Conservation (phyloP, 495 filamentous ascomycete genomes). For the Daldinia caldariorum region DNA sequence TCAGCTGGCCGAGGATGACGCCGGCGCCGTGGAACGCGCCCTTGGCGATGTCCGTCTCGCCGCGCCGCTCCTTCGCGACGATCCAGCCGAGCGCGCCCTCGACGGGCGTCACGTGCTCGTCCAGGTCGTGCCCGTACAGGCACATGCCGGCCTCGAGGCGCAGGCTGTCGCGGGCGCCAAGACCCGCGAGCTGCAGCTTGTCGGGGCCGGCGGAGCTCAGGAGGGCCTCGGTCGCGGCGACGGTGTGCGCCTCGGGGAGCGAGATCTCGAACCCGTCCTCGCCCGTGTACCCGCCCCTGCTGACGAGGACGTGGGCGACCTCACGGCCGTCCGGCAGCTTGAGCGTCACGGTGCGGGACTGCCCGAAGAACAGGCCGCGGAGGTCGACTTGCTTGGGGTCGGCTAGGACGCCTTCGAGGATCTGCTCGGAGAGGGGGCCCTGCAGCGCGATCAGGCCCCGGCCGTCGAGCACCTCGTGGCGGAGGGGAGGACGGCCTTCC, state of each 20-base stretch:
- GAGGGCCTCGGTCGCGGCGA: constrained; percentile 67
- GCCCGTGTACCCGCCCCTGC: constrained; percentile 92
- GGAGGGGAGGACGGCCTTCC: constrained; percentile 49
- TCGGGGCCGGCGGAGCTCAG: constrained; percentile 69
- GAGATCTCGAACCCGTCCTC: constrained; percentile 99
- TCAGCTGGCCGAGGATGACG: constrained; percentile 75
- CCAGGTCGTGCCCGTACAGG: constrained; percentile 96
- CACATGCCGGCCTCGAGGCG: constrained; percentile 97
- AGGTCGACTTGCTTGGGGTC: constrained; percentile 65
- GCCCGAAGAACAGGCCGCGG: constrained; percentile 80
- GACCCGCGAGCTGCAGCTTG: constrained; percentile 78
- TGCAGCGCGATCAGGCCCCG: constrained; percentile 88
- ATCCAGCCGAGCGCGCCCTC: constrained; percentile 87
- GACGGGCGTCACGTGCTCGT: constrained; percentile 87
- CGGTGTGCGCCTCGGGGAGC: constrained; percentile 69
- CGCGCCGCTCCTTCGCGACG: constrained; percentile 77
- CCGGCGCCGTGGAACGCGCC: constrained; percentile 77
- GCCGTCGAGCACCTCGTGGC: constrained; percentile 62
- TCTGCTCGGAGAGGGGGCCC: constrained; percentile 75
- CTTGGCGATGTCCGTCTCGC: constrained; percentile 54
- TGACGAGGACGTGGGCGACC: constrained; percentile 73
- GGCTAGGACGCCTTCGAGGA: constrained; percentile 67
- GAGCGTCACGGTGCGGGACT: constrained; percentile 67
- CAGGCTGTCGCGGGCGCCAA: constrained; percentile 91
- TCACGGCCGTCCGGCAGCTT: constrained; percentile 55